These are phyloP conservation scores for Polyporus tsugae DNA, from an alignment of 1,284 basidiomycete genomes.

Conservation along the genomic window DNA sequence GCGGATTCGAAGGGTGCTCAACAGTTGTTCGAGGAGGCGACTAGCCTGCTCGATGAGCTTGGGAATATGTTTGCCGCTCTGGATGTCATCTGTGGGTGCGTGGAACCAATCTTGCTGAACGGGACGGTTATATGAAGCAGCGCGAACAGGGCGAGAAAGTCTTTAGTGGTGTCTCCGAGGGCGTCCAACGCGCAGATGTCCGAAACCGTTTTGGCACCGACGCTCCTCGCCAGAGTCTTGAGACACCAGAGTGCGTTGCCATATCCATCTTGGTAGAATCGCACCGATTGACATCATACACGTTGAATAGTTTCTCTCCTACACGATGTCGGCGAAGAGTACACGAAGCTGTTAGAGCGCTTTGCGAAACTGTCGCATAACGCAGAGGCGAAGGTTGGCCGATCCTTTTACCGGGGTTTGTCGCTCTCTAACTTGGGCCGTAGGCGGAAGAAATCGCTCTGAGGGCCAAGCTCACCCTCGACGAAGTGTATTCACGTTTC, in stretches of 20 bases:
- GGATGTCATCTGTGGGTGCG: slow-evolving; percentile 52
- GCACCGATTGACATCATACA: not conserved
- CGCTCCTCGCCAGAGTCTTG: slow-evolving; percentile 71
- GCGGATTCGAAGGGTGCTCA: slow-evolving; percentile 57
- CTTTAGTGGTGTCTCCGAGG: slow-evolving; percentile 46
- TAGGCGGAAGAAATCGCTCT: slow-evolving; percentile 79
- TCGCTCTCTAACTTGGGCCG: not conserved
- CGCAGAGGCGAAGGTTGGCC: slow-evolving; percentile 61
- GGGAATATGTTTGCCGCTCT: slow-evolving; percentile 61
- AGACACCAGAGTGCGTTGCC: slow-evolving; percentile 73
- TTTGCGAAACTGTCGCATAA: slow-evolving; percentile 67
- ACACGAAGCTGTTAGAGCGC: slow-evolving; percentile 64
- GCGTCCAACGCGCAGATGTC: slow-evolving; percentile 38
- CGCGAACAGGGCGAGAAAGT: slow-evolving; percentile 52
- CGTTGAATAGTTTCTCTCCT: slow-evolving; percentile 72
- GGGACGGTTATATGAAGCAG: no score
- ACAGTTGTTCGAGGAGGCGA: slow-evolving; percentile 61
- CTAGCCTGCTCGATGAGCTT: slow-evolving; percentile 64
- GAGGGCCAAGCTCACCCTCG: slow-evolving; percentile 77
- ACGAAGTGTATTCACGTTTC: slow-evolving; percentile 80
- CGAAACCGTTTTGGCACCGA: slow-evolving; percentile 70
- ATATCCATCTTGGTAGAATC: not conserved
- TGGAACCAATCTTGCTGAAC: slow-evolving; percentile 23
- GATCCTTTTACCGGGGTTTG: not conserved
- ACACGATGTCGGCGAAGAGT: slow-evolving; percentile 67